Evolutionary conservation across 2,329 filamentous ascomycete genomes (phyloP), one percentile per base, ranked within the genome.

Genomic region (Cercospora nicotianae): DNA sequence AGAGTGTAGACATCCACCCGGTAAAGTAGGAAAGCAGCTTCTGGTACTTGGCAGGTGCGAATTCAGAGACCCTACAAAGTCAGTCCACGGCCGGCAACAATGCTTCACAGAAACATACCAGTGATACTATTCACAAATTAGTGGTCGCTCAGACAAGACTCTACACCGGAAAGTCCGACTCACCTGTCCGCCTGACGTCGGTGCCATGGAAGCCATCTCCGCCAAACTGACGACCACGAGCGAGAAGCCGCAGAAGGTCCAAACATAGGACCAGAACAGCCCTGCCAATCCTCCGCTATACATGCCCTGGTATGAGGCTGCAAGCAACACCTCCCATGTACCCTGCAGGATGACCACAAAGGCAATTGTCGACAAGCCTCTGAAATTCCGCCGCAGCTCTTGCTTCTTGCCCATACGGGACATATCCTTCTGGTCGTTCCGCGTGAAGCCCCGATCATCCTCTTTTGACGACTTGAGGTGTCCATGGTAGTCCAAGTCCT

Each of bases 271-370:
- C 74, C 74, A 77, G 64, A 76, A 72, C 12, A 76, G 58, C 13
- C 75, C 75, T 3, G 70, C 75, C 20, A 72, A 61, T 5, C 75
- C 75, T 36, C 75, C 75, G 59, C 69, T 69, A 12, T 69, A 65
- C 23, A 75, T 64, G 13, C 69, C 73, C 30, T 65, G 66, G 13
- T 60, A 65, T 13, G 66, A 69, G 13, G 68, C 64, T 2, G 78
- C 76, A 3, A 84, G 73, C 5, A 81, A 76, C 16, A 81, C 79
- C 71, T 87, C 84, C 85, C 85, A 87, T 0, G 84, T 85, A 45
- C 81, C 82, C 72, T 84, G 80, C 39, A 83, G 78, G 12, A 83
- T 81, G 67, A 82, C 82, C 31, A 80, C 80, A 64, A 85, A 85
- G 1, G 82, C 82, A 8, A 85, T 74, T 12, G 83, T 84, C 1